phyloP scores from a whole-genome alignment of 1,284 basidiomycete genomes.

The Cryptococcus neoformans region DNA sequence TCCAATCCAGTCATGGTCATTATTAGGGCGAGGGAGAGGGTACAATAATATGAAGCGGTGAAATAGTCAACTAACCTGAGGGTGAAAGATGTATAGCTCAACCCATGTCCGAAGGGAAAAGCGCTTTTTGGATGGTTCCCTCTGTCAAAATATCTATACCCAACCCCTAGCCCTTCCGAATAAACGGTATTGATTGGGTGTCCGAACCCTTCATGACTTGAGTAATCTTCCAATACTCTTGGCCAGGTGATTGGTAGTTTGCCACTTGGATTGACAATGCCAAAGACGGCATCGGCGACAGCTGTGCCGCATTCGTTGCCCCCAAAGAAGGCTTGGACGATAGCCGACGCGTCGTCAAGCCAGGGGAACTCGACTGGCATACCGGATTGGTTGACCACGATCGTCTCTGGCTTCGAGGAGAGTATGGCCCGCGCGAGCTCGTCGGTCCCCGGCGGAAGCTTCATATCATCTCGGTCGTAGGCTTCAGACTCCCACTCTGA shows the following conservation, averaged over 20 bases:
- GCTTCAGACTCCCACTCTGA: constrained; percentile 36
- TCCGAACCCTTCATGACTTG: constrained; percentile 2
- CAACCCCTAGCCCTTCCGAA: constrained; percentile 15
- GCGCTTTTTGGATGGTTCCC: constrained; percentile 49
- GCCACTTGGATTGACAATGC: constrained; percentile 56
- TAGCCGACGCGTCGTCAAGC: constrained; percentile 13
- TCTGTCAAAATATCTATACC: constrained; percentile 32
- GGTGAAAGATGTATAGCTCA: constrained; percentile 5
- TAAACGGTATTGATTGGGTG: constrained; percentile 5
- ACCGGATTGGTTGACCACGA: constrained; percentile 35
- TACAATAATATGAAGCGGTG: background rate
- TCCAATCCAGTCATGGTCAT: constrained; percentile 18
- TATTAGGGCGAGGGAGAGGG: background rate
- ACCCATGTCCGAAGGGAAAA: constrained; percentile 55
- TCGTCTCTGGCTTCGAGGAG: constrained; percentile 25
- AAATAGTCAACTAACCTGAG: background rate
- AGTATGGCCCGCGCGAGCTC: constrained; percentile 24
- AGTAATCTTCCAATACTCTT: constrained; percentile 2
- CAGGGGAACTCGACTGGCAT: constrained; percentile 34
- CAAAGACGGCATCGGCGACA: constrained; percentile 57
- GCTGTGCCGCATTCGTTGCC: constrained; percentile 38
- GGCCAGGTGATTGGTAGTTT: constrained; percentile 57
- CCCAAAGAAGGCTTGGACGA: constrained; percentile 18
- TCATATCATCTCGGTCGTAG: constrained; percentile 24
- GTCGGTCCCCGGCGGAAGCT: constrained; percentile 16